Percentiles rank a stretch among this genome's conserved stretches.
Evolutionary conservation across 1,139 yeast genomes (phyloP).

Genomic region (Scheffersomyces segobiensis): DNA sequence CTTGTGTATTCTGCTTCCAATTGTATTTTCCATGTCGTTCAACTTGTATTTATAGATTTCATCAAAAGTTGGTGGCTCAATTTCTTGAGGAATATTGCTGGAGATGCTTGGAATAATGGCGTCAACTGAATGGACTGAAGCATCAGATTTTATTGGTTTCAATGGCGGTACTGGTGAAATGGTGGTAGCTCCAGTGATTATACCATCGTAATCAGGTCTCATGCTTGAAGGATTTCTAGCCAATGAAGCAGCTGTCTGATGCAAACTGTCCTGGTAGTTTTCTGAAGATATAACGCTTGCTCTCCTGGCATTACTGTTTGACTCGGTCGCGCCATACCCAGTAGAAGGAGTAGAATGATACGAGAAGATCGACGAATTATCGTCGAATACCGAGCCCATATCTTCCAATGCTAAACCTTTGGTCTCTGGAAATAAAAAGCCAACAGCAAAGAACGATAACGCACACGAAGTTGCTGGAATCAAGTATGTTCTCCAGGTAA

Average conservation of each 20-base stretch:
- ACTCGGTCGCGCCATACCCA: constrained; percentile 17
- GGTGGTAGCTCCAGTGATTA: constrained; percentile 31
- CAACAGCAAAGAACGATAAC: constrained; percentile 66
- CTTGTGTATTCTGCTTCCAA: not conserved
- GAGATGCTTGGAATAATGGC: constrained; percentile 12
- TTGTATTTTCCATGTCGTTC: constrained; percentile 6
- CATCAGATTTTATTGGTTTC: constrained; percentile 26
- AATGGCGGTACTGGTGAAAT: constrained; percentile 15
- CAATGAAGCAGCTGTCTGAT: constrained; percentile 37
- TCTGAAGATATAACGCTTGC: constrained; percentile 16
- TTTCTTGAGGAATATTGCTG: constrained; percentile 28
- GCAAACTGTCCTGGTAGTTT: constrained; percentile 1
- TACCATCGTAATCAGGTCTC: constrained; percentile 34
- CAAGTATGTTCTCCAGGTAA: constrained; percentile 78
- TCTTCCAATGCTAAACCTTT: constrained; percentile 87
- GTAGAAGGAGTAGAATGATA: constrained; percentile 30
- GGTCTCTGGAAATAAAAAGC: constrained; percentile 79
- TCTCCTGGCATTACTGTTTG: constrained; percentile 11
- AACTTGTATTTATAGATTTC: constrained; percentile 31
- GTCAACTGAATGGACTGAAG: constrained; percentile 18
- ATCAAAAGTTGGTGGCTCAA: constrained; percentile 41
- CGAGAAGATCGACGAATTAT: constrained; percentile 43
- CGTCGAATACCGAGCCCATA: constrained; percentile 54
- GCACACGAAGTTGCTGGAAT: constrained; percentile 80
- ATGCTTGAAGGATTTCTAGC: constrained; percentile 39